Percentiles rank a stretch among this genome's conserved stretches.
These are phyloP conservation scores for Phyllosticta citrichinensis DNA, from an alignment of 2,329 filamentous ascomycete genomes.

Conservation along the genomic window DNA sequence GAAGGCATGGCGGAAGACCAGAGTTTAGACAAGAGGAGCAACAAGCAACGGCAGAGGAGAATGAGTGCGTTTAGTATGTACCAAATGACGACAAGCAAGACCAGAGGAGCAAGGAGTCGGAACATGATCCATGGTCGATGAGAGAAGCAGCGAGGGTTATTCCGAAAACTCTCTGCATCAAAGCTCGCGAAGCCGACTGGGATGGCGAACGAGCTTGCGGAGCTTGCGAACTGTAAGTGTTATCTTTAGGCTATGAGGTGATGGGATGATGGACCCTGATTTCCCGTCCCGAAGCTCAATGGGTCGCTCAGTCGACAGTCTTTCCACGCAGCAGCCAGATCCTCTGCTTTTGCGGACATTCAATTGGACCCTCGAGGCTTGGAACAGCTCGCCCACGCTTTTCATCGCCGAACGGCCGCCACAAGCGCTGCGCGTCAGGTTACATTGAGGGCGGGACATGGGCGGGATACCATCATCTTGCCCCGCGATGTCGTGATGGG, in stretches of 20 bases:
- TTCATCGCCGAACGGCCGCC: background rate
- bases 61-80: background rate
- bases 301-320: background rate
- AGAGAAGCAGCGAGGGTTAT: background rate
- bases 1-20: constrained; percentile 3
- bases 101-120: background rate
- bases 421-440: background rate
- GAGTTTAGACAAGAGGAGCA: background rate
- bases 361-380: background rate
- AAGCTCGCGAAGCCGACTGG: background rate
- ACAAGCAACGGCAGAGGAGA: background rate
- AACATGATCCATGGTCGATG: background rate
- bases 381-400: background rate
- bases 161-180: background rate
- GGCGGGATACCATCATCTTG: background rate
- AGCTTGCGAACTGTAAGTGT: too few relatives aligned
- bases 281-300: background rate
- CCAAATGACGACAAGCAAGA: background rate
- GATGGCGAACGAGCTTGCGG: too few relatives aligned
- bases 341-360: background rate
- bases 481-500: background rate
- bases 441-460: background rate
- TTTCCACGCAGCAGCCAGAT: background rate
- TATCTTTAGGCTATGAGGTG: too few relatives aligned
- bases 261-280: background rate